These are phyloP conservation scores for Cyclostephanos tholiformis DNA, from an alignment of 108 stramenopile genomes.

Conservation along the genomic window DNA sequence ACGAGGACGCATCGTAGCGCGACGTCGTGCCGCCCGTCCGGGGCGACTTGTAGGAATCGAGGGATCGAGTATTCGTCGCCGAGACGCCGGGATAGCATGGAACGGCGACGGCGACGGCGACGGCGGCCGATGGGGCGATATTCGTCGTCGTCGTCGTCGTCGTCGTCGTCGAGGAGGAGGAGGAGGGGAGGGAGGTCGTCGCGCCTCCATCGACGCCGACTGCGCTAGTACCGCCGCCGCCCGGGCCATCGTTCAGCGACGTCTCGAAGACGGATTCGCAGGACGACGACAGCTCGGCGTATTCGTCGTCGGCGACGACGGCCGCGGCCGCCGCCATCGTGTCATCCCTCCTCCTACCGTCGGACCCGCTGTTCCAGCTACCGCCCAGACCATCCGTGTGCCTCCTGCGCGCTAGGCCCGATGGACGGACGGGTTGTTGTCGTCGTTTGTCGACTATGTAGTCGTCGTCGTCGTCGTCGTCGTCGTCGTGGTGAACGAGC, in stretches of 20 bases:
- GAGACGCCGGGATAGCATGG: neutral
- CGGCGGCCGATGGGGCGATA: neutral
- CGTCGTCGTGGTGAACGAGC: constrained; percentile 18
- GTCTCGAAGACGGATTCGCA: constrained; percentile 7
- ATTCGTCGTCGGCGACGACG: neutral
- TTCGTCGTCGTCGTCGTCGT: neutral
- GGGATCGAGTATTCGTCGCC: constrained; percentile 16
- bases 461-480: neutral
- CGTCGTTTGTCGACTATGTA: no score
- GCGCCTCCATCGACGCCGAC: no score
- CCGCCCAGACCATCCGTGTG: neutral
- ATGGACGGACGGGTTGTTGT: neutral
- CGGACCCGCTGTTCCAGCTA: neutral
- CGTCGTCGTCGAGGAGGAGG: no score
- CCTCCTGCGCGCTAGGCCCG: neutral
- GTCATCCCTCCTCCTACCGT: neutral
- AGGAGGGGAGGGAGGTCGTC: no score
- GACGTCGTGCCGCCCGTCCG: neutral
- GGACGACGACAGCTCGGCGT: neutral
- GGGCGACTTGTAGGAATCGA: constrained; percentile 4
- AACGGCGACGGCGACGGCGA: neutral
- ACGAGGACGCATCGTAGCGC: neutral
- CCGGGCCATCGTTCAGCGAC: constrained; percentile 20
- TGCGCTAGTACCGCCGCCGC: no score
- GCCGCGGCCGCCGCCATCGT: neutral